Evolutionary conservation across 2,329 filamentous ascomycete species (phyloP).

Genomic region (Pyrenophora graminea): DNA sequence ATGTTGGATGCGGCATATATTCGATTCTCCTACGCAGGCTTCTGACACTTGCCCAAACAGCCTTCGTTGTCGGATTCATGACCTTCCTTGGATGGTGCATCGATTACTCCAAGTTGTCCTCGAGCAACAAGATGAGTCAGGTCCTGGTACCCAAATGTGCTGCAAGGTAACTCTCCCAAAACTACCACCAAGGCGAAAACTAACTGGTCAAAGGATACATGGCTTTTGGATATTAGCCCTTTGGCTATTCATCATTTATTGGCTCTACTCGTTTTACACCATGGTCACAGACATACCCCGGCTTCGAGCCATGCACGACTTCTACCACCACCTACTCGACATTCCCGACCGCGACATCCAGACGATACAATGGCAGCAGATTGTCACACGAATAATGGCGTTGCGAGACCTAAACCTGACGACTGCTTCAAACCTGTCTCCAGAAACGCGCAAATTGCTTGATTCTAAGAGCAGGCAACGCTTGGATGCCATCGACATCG

Average conservation of each 20-base stretch:
- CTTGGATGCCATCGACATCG: constrained; percentile 95
- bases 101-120: constrained; percentile 73
- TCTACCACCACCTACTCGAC: constrained; percentile 79
- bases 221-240: constrained; percentile 75
- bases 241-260: constrained; percentile 85
- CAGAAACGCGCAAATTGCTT: constrained; percentile 64
- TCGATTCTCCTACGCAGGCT: constrained; percentile 76
- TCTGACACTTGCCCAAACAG: constrained; percentile 77
- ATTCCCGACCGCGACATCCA: constrained; percentile 88
- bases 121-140: constrained; percentile 64
- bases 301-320: constrained; percentile 78
- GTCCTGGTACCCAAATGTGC: constrained; percentile 77
- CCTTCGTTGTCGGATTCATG: constrained; percentile 79
- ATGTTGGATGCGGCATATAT: constrained; percentile 78
- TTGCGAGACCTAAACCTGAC: constrained; percentile 85
- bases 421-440: constrained; percentile 68
- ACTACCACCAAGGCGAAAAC: not conserved
- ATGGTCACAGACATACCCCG: constrained; percentile 74
- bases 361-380: constrained; percentile 90
- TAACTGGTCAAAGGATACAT: constrained; percentile 64
- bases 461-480: constrained; percentile 90
- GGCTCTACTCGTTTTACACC: constrained; percentile 77
- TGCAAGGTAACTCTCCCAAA: constrained; percentile 34
- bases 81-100: constrained; percentile 86
- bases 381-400: constrained; percentile 83